Conservation (phyloP, 2,329 filamentous ascomycete genomes). For the Monilinia polystroma region DNA sequence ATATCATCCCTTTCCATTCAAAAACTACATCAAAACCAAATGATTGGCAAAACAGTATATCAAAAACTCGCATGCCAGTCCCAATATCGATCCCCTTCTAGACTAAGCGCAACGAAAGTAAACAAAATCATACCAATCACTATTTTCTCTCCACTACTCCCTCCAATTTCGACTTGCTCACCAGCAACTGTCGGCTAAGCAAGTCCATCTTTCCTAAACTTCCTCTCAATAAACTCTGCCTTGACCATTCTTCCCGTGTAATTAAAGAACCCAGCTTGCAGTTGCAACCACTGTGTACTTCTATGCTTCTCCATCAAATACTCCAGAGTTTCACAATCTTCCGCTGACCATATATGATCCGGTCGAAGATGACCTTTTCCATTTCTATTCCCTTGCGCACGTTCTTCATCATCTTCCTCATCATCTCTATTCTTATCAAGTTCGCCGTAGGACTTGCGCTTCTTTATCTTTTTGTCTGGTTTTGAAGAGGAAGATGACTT, state of each 20-base stretch:
- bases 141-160: background rate
- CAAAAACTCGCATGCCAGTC: background rate
- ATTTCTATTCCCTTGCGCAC: constrained; percentile 6
- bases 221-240: constrained; percentile 37
- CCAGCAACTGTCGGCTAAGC: background rate
- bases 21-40: background rate
- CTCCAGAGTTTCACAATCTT: constrained; percentile 38
- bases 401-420: background rate
- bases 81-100: background rate
- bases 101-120: background rate
- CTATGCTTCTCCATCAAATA: constrained; percentile 33
- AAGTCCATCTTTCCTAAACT: constrained; percentile 35
- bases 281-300: constrained; percentile 37
- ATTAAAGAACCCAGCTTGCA: constrained; percentile 40
- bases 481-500: background rate
- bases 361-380: constrained; percentile 26
- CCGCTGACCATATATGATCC: constrained; percentile 33
- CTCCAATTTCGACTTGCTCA: background rate
- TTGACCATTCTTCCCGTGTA: constrained; percentile 39
- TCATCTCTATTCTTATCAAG: constrained; percentile 1
- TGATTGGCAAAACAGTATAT: background rate
- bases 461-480: constrained; percentile 5
- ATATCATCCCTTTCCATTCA: background rate
- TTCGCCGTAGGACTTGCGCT: constrained; percentile 14
- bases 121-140: background rate